A percentile compares a stretch with the other conserved stretches of the same genome.
These are phyloP conservation scores for Ophiocordyceps unilateralis DNA, from an alignment of 2,329 filamentous ascomycete genomes.

Conservation along the genomic window DNA sequence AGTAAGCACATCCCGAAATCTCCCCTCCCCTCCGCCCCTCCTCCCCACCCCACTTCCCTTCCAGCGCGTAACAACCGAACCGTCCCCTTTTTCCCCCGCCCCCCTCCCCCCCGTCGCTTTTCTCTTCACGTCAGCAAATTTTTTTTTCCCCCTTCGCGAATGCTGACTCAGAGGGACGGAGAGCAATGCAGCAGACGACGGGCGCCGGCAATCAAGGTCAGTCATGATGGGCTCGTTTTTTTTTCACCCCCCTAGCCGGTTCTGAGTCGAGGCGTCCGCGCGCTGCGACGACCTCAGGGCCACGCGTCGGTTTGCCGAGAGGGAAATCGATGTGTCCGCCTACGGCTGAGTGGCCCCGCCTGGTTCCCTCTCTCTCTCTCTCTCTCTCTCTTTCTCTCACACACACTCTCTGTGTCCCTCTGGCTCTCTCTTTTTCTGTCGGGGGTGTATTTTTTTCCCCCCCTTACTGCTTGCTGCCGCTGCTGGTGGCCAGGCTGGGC, in stretches of 20 bases:
- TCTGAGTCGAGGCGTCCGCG: neutral
- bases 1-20: neutral
- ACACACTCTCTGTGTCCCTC: too few species aligned
- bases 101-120: constrained; percentile 3
- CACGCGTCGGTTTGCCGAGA: neutral
- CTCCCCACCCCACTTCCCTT: neutral
- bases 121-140: constrained; percentile 9
- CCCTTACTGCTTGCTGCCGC: too few species aligned
- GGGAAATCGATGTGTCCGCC: neutral
- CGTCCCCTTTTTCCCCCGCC: neutral
- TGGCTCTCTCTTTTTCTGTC: neutral
- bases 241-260: neutral
- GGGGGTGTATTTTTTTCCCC: neutral
- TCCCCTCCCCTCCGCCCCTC: neutral
- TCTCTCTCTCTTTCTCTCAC: neutral
- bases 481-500: neutral
- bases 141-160: constrained; percentile 6
- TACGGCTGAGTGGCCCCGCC: neutral
- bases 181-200: constrained; percentile 7
- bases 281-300: neutral
- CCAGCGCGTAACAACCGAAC: neutral
- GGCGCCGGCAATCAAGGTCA: constrained; percentile 7
- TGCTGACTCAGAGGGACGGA: constrained; percentile 9
- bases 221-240: constrained; percentile 1
- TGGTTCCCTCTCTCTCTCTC: neutral